phyloP scores from a whole-genome alignment of 2,329 filamentous ascomycete genomes.

The Fulvia fulva region DNA sequence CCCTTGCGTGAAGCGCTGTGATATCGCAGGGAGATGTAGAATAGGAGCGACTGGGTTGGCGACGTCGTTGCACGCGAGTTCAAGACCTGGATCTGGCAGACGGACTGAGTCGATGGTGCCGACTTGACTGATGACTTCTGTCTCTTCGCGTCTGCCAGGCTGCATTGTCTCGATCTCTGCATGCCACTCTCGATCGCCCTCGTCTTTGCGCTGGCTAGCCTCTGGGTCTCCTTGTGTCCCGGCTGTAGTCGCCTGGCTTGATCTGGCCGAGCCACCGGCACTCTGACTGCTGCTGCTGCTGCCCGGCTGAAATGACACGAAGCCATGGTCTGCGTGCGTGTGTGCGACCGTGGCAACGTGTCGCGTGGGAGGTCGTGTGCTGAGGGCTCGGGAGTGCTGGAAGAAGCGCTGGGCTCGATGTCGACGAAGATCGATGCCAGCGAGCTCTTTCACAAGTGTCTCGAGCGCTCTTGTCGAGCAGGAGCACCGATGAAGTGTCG shows the following conservation, averaged over 20 bases:
- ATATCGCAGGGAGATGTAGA: neutral
- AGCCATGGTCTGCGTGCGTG: conserved; percentile 9
- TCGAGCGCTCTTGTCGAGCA: conserved; percentile 26
- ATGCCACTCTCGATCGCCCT: neutral
- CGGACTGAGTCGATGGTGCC: neutral
- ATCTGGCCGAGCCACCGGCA: neutral
- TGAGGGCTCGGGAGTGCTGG: conserved; percentile 9
- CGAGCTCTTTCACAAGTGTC: conserved; percentile 22
- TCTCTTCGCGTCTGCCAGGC: neutral
- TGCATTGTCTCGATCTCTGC: neutral
- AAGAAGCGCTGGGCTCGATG: conserved; percentile 16
- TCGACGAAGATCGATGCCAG: conserved; percentile 20
- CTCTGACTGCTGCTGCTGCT: neutral
- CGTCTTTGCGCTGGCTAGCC: neutral
- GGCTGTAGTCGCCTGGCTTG: neutral
- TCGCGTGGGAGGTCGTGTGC: conserved; percentile 12
- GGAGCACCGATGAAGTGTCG: conserved; percentile 15
- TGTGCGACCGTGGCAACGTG: conserved; percentile 2
- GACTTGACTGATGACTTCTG: neutral
- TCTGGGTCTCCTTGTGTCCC: neutral
- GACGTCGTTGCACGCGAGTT: neutral
- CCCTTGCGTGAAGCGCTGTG: neutral
- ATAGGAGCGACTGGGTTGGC: neutral
- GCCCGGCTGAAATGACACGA: conserved; percentile 14
- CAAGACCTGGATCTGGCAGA: neutral